Conservation (phyloP, 495 filamentous ascomycete species). For the Rhizodiscina lignyota region DNA sequence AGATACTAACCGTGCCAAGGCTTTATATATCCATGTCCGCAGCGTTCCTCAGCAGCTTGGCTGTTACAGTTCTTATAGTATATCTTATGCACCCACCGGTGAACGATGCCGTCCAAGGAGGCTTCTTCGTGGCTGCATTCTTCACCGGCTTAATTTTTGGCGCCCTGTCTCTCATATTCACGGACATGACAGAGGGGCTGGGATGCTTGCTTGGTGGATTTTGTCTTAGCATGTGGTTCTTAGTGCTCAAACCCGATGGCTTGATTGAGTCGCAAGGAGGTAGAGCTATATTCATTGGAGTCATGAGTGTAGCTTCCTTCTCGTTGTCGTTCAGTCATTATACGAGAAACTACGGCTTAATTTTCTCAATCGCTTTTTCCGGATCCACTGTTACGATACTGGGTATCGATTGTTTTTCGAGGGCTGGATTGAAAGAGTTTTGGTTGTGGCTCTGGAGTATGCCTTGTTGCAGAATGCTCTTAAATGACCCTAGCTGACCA, state of each 20-base stretch:
- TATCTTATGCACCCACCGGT: slow-evolving; percentile 83
- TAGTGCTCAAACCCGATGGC: slow-evolving; percentile 62
- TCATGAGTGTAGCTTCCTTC: slow-evolving; percentile 49
- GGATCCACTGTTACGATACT: slow-evolving; percentile 64
- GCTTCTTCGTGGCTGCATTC: slow-evolving; percentile 67
- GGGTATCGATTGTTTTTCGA: slow-evolving; percentile 82
- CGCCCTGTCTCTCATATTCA: slow-evolving; percentile 58
- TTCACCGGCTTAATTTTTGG: slow-evolving; percentile 66
- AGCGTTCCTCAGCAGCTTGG: slow-evolving; percentile 53
- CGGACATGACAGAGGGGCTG: slow-evolving; percentile 72
- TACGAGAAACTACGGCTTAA: slow-evolving; percentile 62
- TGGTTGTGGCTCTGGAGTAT: slow-evolving; percentile 88
- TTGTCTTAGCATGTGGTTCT: slow-evolving; percentile 75
- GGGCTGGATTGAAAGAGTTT: slow-evolving; percentile 83
- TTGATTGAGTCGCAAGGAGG: slow-evolving; percentile 42
- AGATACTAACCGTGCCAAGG: slow-evolving; percentile 12
- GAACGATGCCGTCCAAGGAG: slow-evolving; percentile 62
- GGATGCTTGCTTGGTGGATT: slow-evolving; percentile 82
- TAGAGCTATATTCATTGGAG: slow-evolving; percentile 60
- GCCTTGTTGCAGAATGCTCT: slow-evolving; percentile 8
- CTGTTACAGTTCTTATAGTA: slow-evolving; percentile 68
- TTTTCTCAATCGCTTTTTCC: slow-evolving; percentile 58
- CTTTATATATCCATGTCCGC: slow-evolving; percentile 70
- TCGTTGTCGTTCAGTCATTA: slow-evolving; percentile 62
- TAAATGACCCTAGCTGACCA: slow-evolving; percentile 6